phyloP scores from a whole-genome alignment of 1,284 basidiomycete species.

The Ceratobasidium sp. region DNA sequence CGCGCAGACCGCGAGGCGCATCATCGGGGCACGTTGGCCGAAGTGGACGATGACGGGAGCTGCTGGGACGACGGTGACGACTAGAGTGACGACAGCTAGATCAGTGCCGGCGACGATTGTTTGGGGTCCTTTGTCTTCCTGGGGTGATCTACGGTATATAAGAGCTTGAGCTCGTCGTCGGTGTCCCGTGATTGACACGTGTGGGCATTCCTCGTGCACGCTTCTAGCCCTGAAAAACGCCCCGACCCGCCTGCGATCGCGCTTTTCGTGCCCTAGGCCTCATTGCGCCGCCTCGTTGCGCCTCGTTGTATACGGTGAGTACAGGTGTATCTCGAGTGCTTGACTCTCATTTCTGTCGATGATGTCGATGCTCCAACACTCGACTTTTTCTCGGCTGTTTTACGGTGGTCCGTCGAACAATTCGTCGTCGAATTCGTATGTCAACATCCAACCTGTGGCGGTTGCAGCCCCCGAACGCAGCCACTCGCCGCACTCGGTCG shows the following conservation, averaged over 20 bases:
- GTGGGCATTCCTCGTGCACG: neutral
- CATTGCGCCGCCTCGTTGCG: conserved; percentile 10
- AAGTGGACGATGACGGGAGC: no score
- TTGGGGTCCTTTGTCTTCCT: conserved; percentile 13
- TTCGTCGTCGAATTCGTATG: neutral
- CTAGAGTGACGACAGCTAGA: neutral
- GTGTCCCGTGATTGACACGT: neutral
- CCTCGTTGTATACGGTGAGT: conserved; percentile 21
- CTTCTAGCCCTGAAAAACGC: conserved; percentile 15
- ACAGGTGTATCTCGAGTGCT: neutral
- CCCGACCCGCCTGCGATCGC: conserved; percentile 21
- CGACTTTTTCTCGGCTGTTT: conserved; percentile 11
- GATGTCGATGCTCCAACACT: conserved; percentile 25
- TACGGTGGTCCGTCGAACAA: conserved; percentile 2
- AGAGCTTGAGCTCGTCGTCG: neutral
- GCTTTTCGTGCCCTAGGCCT: conserved; percentile 26
- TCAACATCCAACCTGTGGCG: neutral
- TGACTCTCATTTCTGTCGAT: conserved; percentile 2
- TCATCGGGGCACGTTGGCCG: no score
- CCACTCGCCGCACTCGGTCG: conserved; percentile 27
- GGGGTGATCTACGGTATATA: conserved; percentile 26
- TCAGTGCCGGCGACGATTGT: neutral
- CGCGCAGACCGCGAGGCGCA: no score
- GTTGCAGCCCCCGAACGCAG: conserved; percentile 16
- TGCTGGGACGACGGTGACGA: neutral